phyloP scores from a whole-genome alignment of 1,139 yeast species.

The Williopsis jadinii region DNA sequence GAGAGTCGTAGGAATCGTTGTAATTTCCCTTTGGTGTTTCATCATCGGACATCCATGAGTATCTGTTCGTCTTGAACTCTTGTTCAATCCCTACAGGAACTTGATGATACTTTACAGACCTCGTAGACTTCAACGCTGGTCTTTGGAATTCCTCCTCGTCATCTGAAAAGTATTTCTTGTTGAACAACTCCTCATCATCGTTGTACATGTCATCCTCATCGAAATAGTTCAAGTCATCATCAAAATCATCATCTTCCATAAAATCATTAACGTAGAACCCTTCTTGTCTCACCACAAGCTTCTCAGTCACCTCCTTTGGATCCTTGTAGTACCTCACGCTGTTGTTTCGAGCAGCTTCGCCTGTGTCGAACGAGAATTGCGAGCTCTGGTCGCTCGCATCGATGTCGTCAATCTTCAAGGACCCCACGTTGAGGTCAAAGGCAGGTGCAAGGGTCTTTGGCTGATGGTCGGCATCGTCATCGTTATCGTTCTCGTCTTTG shows the following conservation, averaged over 20 bases:
- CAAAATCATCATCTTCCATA: constrained; percentile 47
- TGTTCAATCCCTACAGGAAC: constrained; percentile 18
- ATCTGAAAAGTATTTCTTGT: constrained; percentile 32
- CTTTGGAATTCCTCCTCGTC: constrained; percentile 27
- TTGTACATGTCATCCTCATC: constrained; percentile 30
- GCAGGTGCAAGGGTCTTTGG: neutral
- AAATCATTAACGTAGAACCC: constrained; percentile 31
- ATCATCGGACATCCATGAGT: constrained; percentile 35
- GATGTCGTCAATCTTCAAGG: constrained; percentile 11
- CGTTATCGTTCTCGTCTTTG: constrained; percentile 4
- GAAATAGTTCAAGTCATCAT: constrained; percentile 42
- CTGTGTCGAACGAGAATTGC: constrained; percentile 54
- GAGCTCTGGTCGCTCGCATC: constrained; percentile 10
- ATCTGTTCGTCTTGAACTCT: constrained; percentile 22
- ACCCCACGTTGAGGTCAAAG: constrained; percentile 2
- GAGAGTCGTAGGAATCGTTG: constrained; percentile 17
- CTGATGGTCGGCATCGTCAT: constrained; percentile 2
- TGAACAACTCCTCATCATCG: constrained; percentile 37
- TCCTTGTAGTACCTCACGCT: constrained; percentile 56
- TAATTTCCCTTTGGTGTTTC: constrained; percentile 2
- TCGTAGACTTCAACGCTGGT: constrained; percentile 4
- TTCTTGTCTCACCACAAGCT: constrained; percentile 10
- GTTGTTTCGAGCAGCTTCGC: constrained; percentile 45
- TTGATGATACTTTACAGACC: constrained; percentile 21
- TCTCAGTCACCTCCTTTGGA: constrained; percentile 13